These are phyloP conservation scores for Piper betle DNA, from an alignment of 164 flowering plant genomes.

Conservation along the genomic window DNA sequence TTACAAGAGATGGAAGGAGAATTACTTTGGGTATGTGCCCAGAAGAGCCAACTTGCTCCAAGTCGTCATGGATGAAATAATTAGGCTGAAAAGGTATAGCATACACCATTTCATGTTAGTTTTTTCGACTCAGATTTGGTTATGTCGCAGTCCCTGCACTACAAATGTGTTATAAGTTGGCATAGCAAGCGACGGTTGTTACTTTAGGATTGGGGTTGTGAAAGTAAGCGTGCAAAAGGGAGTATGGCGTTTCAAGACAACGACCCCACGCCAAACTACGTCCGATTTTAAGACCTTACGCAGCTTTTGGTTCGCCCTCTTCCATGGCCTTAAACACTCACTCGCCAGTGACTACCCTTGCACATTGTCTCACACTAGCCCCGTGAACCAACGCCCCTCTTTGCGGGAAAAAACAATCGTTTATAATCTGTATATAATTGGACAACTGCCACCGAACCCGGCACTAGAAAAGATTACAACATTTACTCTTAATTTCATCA, in stretches of 20 bases:
- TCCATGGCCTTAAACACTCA: background rate
- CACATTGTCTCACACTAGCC: background rate
- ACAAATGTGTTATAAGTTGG: background rate
- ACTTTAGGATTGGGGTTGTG: background rate
- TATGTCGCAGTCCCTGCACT: background rate
- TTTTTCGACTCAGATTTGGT: background rate
- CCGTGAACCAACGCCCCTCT: background rate
- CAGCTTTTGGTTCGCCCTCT: background rate
- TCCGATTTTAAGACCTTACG: background rate
- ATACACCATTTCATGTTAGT: background rate
- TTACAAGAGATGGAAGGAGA: background rate
- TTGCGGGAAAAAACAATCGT: background rate
- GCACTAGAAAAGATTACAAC: too few relatives aligned
- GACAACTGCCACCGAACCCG: background rate
- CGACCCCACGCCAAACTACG: constrained; percentile 4
- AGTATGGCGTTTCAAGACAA: background rate
- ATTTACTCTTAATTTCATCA: too few relatives aligned
- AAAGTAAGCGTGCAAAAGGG: background rate
- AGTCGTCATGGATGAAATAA: background rate
- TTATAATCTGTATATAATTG: background rate
- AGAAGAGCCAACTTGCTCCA: background rate
- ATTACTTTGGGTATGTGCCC: background rate
- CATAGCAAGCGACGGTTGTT: background rate
- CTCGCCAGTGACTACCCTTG: background rate
- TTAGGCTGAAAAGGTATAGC: background rate